Conservation (phyloP, 768 basidiomycete species). For the Strobilomyces echinocephalus region DNA sequence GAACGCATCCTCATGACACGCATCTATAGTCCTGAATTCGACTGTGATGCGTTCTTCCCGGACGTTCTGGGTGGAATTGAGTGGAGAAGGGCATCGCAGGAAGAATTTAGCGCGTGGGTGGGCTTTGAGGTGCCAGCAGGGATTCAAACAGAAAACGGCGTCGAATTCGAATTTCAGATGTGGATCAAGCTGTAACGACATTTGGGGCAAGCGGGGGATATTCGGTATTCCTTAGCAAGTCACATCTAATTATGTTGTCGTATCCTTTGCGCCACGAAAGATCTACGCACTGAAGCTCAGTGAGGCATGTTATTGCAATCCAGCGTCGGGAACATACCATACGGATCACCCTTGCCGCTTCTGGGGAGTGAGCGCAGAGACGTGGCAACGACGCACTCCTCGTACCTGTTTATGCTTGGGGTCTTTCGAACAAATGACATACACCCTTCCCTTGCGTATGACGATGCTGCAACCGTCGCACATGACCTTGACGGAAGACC, state of each 20-base stretch:
- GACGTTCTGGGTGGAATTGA: conserved; percentile 48
- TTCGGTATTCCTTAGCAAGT: conserved; percentile 2
- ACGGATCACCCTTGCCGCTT: conserved; percentile 62
- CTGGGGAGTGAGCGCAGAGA: conserved; percentile 11
- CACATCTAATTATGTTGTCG: background rate
- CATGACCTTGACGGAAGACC: conserved; percentile 89
- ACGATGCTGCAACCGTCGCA: conserved; percentile 93
- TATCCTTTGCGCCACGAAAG: background rate
- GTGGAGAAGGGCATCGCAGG: conserved; percentile 61
- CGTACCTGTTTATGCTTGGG: conserved; percentile 96
- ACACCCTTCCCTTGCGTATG: conserved; percentile 83
- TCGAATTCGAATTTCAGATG: conserved; percentile 93
- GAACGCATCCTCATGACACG: conserved; percentile 88
- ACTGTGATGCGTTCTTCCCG: conserved; percentile 86
- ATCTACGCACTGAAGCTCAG: background rate
- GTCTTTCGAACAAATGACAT: conserved; percentile 89
- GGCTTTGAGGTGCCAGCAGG: conserved; percentile 76
- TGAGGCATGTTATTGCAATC: background rate
- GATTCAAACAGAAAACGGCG: conserved; percentile 74
- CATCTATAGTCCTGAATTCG: conserved; percentile 67
- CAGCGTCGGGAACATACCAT: background rate
- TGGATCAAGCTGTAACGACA: conserved; percentile 55
- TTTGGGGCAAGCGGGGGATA: background rate
- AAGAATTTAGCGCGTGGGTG: conserved; percentile 68
- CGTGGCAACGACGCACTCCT: background rate